phyloP scores from a whole-genome alignment of 306 rosid genomes.

The Lupinus albus region DNA sequence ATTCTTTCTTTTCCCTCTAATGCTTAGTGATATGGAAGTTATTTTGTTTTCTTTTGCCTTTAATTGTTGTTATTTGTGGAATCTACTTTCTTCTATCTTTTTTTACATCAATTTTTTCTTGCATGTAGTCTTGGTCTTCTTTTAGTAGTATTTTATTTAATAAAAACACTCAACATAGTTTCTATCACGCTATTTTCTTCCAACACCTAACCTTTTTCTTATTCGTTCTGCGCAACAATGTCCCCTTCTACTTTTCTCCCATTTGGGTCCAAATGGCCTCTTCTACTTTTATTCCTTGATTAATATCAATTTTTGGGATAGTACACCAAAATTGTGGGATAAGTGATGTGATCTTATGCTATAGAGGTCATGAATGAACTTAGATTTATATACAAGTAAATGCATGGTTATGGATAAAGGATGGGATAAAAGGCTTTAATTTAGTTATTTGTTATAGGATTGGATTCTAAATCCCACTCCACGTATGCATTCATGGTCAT shows the following conservation, averaged over 20 bases:
- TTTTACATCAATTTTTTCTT: background rate
- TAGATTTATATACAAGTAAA: too few species aligned
- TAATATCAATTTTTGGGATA: too few species aligned
- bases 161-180: conserved; percentile 19
- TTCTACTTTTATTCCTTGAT: background rate
- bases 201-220: background rate
- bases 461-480: too few species aligned
- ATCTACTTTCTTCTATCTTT: background rate
- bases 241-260: background rate
- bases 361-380: background rate
- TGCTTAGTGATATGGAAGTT: conserved; percentile 46
- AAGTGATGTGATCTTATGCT: background rate
- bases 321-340: too few species aligned
- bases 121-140: conserved; percentile 24
- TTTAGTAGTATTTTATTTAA: background rate
- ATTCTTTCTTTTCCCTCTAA: conserved; percentile 16
- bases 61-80: conserved; percentile 31
- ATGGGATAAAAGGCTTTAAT: too few species aligned
- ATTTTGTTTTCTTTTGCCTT: conserved; percentile 26
- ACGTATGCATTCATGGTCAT: too few species aligned
- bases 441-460: too few species aligned
- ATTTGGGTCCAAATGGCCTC: background rate
- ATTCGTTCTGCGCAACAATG: background rate
- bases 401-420: too few species aligned
- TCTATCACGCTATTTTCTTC: background rate